Base-by-base conservation (phyloP, 352 stramenopile species). In the Globisporangium okanoganense region DNA sequence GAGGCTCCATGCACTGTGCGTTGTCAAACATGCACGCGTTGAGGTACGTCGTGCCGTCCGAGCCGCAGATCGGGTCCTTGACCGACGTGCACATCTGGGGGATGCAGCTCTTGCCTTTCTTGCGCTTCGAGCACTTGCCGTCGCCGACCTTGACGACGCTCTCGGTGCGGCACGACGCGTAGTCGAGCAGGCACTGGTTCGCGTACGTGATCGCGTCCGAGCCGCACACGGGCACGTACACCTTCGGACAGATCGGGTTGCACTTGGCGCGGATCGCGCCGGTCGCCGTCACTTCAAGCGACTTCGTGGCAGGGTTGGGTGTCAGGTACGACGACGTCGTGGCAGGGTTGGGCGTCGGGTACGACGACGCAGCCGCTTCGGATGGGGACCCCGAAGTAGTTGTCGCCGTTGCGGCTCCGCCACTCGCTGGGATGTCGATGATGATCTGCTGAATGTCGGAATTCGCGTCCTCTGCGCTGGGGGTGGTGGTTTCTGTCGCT, bases 151-250 rank as follows among this genome's bases (percentile, higher is more conserved):
- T 60, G 29, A 71, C 65, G 0, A 89, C 55, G 8, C 45, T 60
- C 0, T 75, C 60, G 25, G 76, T 77, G 10, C 69, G 52, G 56
- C 82, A 90, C 24, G 38, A 54, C 3, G 70, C 76, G 55, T 76
- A 82, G 25, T 81, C 69, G 0, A 92, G 58, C 12, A 88, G 62
- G 50, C 82, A 92, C 47, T 64, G 24, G 47, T 85, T 92, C 2
- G 70, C 69, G 71, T 89, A 92, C 8, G 82, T 92, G 24, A 82
- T 50, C 6, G 68, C 68, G 58, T 92, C 75, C 0, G 79, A 88
- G 20, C 82, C 79, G 31, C 82, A 92, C 20, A 92, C 63, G 1
- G 76, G 70, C 8, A 73, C 62, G 61, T 81, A 89, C 5, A 71
- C 27, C 2, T 66, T 70, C 0, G 72, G 64, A 18, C 79, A 89